A percentile compares a stretch with the other conserved stretches of the same genome.
Conservation (phyloP, 306 rosid genomes). For the Prunus mume region DNA sequence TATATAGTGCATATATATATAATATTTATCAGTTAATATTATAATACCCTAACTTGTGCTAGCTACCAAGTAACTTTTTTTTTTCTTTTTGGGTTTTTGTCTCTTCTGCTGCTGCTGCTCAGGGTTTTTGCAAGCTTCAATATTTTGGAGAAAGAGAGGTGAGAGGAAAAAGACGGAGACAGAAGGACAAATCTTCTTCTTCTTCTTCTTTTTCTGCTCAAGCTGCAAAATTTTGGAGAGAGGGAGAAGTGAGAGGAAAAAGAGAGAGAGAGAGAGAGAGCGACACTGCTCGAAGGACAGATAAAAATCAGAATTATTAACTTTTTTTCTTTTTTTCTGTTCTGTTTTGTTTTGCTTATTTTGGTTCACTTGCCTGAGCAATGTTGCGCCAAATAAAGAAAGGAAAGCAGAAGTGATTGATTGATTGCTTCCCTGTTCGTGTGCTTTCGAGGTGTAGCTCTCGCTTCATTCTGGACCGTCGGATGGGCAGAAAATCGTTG, state of each 20-base stretch:
- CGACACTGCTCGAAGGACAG: not conserved
- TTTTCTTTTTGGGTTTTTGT: not conserved
- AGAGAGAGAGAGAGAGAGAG: not conserved
- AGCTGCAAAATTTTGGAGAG: not conserved
- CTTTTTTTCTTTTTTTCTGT: not conserved
- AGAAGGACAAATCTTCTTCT: not conserved
- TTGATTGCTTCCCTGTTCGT: not conserved
- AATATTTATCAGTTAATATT: not conserved
- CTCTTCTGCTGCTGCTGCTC: not conserved
- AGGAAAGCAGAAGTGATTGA: not conserved
- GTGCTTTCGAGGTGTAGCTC: not conserved
- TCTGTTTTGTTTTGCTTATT: not conserved
- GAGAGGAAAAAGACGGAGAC: not conserved
- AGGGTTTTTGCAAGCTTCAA: not conserved
- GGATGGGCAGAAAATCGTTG: not conserved
- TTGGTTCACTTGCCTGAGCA: slow-evolving; percentile 2
- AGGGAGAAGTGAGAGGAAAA: not conserved
- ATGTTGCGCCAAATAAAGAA: slow-evolving; percentile 4
- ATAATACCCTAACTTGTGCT: not conserved
- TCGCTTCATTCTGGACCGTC: not conserved
- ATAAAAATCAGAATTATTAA: not conserved
- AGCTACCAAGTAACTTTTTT: not conserved
- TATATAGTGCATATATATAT: too few relatives aligned
- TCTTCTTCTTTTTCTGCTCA: not conserved
- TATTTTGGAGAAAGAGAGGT: not conserved